Evolutionary conservation across 352 stramenopile species (phyloP).

Genomic region (Phytophthora ramorum): DNA sequence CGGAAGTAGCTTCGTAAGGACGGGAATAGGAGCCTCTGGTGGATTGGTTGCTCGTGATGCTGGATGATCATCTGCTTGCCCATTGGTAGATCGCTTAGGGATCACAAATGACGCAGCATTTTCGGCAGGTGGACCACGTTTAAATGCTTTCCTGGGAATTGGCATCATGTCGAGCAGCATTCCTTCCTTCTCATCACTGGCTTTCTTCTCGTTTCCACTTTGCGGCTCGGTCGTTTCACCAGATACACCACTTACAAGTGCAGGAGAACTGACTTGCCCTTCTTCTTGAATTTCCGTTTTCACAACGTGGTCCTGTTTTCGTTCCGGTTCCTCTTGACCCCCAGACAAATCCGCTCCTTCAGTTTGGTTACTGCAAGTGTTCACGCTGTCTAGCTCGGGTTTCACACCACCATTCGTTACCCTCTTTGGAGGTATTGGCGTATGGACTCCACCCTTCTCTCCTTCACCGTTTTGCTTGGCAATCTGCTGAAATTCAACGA

Average conservation of each 20-base stretch:
- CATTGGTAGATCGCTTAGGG: conserved; percentile 18
- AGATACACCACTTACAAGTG: neutral
- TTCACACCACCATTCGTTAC: neutral
- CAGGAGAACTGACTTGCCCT: conserved; percentile 15
- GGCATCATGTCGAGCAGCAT: conserved; percentile 24
- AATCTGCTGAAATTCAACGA: neutral
- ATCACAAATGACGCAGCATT: conserved; percentile 29
- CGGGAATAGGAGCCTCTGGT: neutral
- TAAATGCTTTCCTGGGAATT: conserved; percentile 25
- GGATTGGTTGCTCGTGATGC: neutral
- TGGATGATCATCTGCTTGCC: neutral
- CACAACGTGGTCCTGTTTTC: conserved; percentile 1
- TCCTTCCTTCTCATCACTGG: conserved; percentile 2
- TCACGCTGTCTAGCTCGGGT: neutral
- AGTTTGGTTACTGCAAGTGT: neutral
- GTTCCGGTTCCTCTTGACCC: neutral
- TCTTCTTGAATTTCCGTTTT: conserved; percentile 17
- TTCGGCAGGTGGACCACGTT: neutral
- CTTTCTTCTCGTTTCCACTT: conserved; percentile 8
- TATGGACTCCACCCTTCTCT: neutral
- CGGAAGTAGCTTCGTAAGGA: neutral
- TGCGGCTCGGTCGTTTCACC: conserved; percentile 10
- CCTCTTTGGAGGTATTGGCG: neutral
- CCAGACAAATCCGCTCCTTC: neutral
- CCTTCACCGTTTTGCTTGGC: neutral